Base-by-base conservation (phyloP, 169 alveolate genomes). In the Eimeria zaria region DNA sequence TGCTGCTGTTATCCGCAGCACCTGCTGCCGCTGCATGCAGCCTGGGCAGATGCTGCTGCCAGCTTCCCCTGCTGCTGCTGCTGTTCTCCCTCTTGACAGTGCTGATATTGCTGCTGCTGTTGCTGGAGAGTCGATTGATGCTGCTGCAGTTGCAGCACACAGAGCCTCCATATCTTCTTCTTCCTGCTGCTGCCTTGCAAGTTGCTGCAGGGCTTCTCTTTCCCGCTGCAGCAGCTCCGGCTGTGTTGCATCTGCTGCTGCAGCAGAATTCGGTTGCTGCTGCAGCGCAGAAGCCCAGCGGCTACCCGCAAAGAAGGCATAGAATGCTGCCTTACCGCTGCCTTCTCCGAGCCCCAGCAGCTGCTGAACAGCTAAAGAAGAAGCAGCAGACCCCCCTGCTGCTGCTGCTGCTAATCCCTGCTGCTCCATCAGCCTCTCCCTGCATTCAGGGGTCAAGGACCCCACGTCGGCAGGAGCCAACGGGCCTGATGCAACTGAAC, bases 21-120 rank as follows among this genome's bases (percentile, higher is more conserved):
- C 71, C 30, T 53, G 89, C 69, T 80, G 89, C 69, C 51, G 89
- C 89, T 80, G 89, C 89, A n/a, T 41, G 58, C 89, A 80, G 73
- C 51, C 69, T 8, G 71, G 46, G n/a, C 89, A 80, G 71, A 46
- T 48, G 69, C 71, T 14, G 89, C 33, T 22, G 48, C 51, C 12
- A 1, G 4, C 64, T 16, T 22, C 60, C 1, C 44, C 88, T 30
- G 64, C 89, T 74, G 85, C 60, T 9, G 41, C 27, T 74, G 39
- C 41, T 39, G 85, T 9, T 9, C 44, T 7, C 20, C 11, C 78
- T 22, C 36, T n/a, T 62, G 78, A 22, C 24, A 5, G 30, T 67
- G 78, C 78, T 67, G 78, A 33, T 74, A 41, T 39, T 48, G n/a
- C 89, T 48, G 58, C 62, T 78, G 88, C 88, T 46, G 41, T 67